Percentiles rank a stretch among this genome's conserved stretches.
phyloP scores from a whole-genome alignment of 805 yeast species.

The Starmerella davenportii region DNA sequence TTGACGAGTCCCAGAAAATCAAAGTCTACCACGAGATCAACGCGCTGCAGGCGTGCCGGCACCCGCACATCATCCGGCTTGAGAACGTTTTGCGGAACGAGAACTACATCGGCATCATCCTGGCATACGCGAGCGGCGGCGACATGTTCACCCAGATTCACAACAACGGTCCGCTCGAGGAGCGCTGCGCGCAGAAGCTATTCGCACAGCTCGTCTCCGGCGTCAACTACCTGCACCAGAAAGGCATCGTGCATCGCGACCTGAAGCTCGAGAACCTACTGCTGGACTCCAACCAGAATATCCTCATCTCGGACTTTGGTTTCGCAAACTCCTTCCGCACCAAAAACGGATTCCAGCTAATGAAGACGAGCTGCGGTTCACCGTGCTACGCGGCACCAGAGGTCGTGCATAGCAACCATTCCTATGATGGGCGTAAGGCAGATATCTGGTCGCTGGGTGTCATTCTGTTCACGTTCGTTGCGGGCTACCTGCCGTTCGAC shows the following conservation, averaged over 20 bases:
- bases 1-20: slow-evolving; percentile 67
- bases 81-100: slow-evolving; percentile 90
- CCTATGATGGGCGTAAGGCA: slow-evolving; percentile 75
- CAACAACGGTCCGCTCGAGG: slow-evolving; percentile 72
- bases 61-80: slow-evolving; percentile 81
- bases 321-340: slow-evolving; percentile 67
- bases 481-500: slow-evolving; percentile 93
- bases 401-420: slow-evolving; percentile 64
- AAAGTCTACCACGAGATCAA: slow-evolving; percentile 88
- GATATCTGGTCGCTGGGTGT: slow-evolving; percentile 97
- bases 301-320: slow-evolving; percentile 80
- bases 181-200: slow-evolving; percentile 63
- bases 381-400: slow-evolving; percentile 99
- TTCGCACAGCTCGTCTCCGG: slow-evolving; percentile 91
- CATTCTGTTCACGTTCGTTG: slow-evolving; percentile 85
- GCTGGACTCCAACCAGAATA: slow-evolving; percentile 70
- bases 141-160: slow-evolving; percentile 86
- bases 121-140: slow-evolving; percentile 95
- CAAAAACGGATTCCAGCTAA: slow-evolving; percentile 34
- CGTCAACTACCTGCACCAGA: slow-evolving; percentile 71
- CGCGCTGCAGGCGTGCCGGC: slow-evolving; percentile 58
- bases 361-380: slow-evolving; percentile 92
- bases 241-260: slow-evolving; percentile 65
- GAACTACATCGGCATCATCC: slow-evolving; percentile 85
- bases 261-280: slow-evolving; percentile 56